A percentile compares a stretch with the other conserved stretches of the same genome.
Conservation (phyloP, 2,329 filamentous ascomycete species). For the Dactylella cylindrospora region DNA sequence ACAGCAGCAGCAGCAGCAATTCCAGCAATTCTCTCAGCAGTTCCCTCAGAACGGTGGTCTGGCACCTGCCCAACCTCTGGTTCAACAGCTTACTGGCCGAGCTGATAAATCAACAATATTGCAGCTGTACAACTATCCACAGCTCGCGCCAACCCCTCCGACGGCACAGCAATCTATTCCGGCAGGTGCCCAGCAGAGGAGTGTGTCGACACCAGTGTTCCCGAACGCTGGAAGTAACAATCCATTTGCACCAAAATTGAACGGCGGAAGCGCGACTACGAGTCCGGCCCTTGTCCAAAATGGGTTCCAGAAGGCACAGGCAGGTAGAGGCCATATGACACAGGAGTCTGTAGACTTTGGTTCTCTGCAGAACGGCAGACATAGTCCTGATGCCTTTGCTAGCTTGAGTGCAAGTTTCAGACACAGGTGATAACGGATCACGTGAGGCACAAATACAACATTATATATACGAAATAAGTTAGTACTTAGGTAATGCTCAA, state of each 20-base stretch:
- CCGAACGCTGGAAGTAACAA: constrained; percentile 48
- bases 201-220: constrained; percentile 36
- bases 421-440: constrained; percentile 16
- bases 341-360: constrained; percentile 49
- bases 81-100: constrained; percentile 55
- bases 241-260: constrained; percentile 46
- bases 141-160: constrained; percentile 54
- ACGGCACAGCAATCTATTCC: constrained; percentile 26
- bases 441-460: background rate
- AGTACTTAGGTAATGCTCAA: background rate
- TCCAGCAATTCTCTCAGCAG: constrained; percentile 49
- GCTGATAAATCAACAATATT: constrained; percentile 74
- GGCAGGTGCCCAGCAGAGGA: constrained; percentile 35
- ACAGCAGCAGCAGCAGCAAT: constrained; percentile 51
- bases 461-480: background rate
- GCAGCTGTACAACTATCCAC: constrained; percentile 69
- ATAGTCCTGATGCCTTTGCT: constrained; percentile 49
- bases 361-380: constrained; percentile 47
- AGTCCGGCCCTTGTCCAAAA: constrained; percentile 2
- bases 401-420: constrained; percentile 46
- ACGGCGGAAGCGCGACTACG: constrained; percentile 1
- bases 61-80: constrained; percentile 49
- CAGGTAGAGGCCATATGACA: constrained; percentile 45
- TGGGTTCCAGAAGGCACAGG: constrained; percentile 9
- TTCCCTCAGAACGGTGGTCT: constrained; percentile 50